These are phyloP conservation scores for Dioszegia hungarica DNA, from an alignment of 768 basidiomycete species.

Conservation along the genomic window DNA sequence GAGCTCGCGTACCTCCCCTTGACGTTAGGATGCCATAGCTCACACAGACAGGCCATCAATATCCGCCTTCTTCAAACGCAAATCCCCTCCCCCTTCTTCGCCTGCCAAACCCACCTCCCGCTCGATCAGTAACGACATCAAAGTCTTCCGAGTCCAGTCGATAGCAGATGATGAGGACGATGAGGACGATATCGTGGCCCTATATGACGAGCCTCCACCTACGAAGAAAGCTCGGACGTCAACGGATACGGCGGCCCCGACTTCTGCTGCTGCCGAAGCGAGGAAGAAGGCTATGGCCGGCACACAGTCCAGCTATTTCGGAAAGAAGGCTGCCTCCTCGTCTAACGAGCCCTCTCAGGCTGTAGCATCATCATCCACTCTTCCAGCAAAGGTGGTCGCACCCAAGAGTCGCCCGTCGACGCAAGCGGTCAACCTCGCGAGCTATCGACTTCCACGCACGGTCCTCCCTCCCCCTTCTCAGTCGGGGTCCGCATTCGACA, in stretches of 20 bases:
- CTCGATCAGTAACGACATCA: neutral
- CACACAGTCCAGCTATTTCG: constrained; percentile 1
- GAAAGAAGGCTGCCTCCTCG: neutral
- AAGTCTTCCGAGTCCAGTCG: neutral
- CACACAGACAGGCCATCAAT: constrained; percentile 11
- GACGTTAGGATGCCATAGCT: too few species aligned
- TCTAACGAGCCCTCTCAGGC: neutral
- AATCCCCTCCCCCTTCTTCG: constrained; percentile 26
- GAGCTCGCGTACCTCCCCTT: neutral
- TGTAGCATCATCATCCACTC: too few species aligned
- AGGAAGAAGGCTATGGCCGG: neutral
- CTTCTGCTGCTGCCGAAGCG: too few species aligned
- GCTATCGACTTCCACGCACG: constrained; percentile 17
- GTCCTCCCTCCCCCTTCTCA: neutral
- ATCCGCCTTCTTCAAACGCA: constrained; percentile 42
- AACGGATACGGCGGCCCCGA: too few species aligned
- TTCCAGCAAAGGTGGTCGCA: too few species aligned
- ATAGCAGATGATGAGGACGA: constrained; percentile 5
- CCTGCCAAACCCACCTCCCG: neutral
- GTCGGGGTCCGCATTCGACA: constrained; percentile 31
- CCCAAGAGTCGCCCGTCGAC: constrained; percentile 1
- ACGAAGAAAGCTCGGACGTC: constrained; percentile 18
- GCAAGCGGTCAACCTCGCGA: neutral
- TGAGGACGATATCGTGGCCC: constrained; percentile 19
- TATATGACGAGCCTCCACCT: constrained; percentile 21